Evolutionary conservation across 2,329 filamentous ascomycete genomes (phyloP), one percentile per base, ranked within the genome.

Genomic region (Cladosporium halotolerans): DNA sequence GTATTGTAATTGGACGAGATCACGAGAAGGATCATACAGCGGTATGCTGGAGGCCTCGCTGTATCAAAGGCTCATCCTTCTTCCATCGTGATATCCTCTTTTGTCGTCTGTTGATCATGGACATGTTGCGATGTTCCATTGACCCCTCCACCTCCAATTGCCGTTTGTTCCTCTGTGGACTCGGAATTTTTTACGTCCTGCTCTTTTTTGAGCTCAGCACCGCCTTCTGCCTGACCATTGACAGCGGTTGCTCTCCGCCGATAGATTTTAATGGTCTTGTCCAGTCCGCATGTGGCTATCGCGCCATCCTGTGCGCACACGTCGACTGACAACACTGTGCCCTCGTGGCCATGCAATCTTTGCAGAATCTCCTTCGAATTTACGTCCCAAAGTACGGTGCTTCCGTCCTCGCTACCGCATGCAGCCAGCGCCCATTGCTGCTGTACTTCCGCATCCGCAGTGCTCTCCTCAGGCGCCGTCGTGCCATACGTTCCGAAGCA

Each of bases 311-410:
- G 73, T 23, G 75, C 74, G 63, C 80, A 80, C 6, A 83, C 79
- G 58, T 84, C 78, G 9, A 85, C 81, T 0, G 77, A 74, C 34
- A 85, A 67, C 5, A 86, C 79, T 3, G 78, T 75, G 40, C 80
- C 82, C 1, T 78, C 75, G 56, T 83, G 80, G 1, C 76, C 76
- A 23, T 77, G 71, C 9, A 83, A 65, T 16, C 74, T 72, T 75
- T 96, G 91, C 16, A 96, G 73, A 2, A 95, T 74, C 52, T 86
- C 83, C 70, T 97, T 99, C 65, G 78, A 88, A 56, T 81, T 84
- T 11, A 96, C 89, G 63, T 97, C 90, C 93, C 93, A 99, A 51
- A 95, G 79, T 13, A 95, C 76, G 9, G 96, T 80, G 44, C 83
- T 81, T 13, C 91, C 89, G 63, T 96, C 89, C 68, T 97, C 92